Evolutionary conservation across 139 green algal genomes (phyloP).

Genomic region (Bryopsis sp.): DNA sequence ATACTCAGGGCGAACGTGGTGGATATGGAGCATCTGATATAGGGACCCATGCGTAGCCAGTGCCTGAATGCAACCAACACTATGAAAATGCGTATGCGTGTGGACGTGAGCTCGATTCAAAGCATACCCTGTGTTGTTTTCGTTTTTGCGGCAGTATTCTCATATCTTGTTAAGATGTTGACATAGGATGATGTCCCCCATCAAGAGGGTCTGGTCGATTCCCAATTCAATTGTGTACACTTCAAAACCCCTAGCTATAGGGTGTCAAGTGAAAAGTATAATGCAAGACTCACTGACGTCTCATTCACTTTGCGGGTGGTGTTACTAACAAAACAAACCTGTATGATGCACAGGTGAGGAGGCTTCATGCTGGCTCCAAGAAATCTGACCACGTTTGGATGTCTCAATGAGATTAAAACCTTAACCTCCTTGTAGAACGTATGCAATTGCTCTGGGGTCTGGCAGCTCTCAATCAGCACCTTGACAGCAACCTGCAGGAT

Average conservation of each 20-base stretch:
- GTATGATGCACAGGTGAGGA: conserved; percentile 1
- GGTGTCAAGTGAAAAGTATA: no score
- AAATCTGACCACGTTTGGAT: neutral
- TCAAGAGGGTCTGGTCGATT: no score
- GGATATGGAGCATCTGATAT: neutral
- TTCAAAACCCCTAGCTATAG: no score
- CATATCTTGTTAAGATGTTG: no score
- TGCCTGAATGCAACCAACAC: neutral
- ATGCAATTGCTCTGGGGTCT: neutral
- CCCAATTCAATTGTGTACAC: no score
- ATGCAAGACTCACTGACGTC: no score
- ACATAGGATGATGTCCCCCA: no score
- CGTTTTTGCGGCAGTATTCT: no score
- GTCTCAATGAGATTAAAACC: neutral
- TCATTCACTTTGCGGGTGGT: no score
- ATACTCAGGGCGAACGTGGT: neutral
- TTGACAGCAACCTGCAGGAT: conserved; percentile 3
- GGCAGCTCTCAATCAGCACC: neutral
- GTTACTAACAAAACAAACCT: neutral
- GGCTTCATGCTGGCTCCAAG: neutral
- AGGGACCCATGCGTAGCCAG: neutral
- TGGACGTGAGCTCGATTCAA: no score
- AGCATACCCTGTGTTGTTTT: no score
- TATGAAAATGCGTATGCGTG: no score
- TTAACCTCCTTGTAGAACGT: neutral